These are phyloP conservation scores for Helicocarpus griseus DNA, from an alignment of 2,329 filamentous ascomycete genomes.

Conservation along the genomic window DNA sequence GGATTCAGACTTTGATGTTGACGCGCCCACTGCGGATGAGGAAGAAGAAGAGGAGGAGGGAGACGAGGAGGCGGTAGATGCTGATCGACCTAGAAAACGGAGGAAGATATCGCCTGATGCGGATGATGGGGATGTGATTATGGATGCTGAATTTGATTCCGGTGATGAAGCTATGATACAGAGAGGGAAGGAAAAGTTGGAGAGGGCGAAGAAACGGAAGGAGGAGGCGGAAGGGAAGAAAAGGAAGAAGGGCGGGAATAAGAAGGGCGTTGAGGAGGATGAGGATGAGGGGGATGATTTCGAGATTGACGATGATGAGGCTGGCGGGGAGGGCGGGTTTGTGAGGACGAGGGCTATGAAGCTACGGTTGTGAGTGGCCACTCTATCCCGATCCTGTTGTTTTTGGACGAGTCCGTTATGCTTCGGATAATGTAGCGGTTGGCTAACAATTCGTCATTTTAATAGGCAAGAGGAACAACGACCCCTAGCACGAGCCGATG, in stretches of 20 bases:
- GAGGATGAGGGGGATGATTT: conserved; percentile 20
- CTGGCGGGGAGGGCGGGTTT: conserved; percentile 40
- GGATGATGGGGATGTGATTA: conserved; percentile 9
- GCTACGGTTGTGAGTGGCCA: conserved; percentile 35
- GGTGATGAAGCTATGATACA: conserved; percentile 49
- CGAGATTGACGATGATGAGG: conserved; percentile 25
- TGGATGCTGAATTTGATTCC: conserved; percentile 40
- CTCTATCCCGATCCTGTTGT: background rate
- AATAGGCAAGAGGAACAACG: conserved; percentile 36
- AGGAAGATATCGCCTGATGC: conserved; percentile 24
- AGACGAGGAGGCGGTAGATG: conserved; percentile 21
- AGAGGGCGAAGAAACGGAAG: conserved; percentile 33
- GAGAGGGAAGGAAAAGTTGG: conserved; percentile 33
- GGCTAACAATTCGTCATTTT: conserved; percentile 3
- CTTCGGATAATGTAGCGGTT: background rate
- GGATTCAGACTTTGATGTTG: conserved; percentile 36
- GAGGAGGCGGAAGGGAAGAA: conserved; percentile 34
- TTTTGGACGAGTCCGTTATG: no score
- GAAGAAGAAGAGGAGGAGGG: conserved; percentile 14
- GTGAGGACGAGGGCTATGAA: conserved; percentile 47
- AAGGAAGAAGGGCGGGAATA: conserved; percentile 22
- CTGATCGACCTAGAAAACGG: conserved; percentile 27
- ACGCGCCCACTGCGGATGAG: conserved; percentile 22
- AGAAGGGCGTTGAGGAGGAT: conserved; percentile 27
- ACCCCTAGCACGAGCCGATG: conserved; percentile 36